Evolutionary conservation across 1,139 yeast species (phyloP), one percentile per base, ranked within the genome.

Genomic region (Suhomyces wounanorum): DNA sequence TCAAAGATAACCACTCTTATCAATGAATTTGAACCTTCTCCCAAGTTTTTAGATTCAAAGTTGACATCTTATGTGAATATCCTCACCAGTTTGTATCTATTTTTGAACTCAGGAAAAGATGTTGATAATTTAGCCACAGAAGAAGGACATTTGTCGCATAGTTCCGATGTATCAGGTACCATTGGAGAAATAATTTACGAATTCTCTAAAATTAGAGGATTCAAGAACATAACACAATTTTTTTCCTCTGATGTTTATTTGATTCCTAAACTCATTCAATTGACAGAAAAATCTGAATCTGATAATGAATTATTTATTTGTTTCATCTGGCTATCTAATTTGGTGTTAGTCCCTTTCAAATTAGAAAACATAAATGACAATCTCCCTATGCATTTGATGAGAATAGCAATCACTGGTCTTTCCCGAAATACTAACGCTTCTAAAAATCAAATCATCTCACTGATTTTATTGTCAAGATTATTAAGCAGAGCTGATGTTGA

Each of bases 311-410:
- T 75, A 10, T 89, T 82, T 58, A 65, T 85, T 3, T 64, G 84
- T 42, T 67, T 90, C n/a, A 69, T 88, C 8, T 91, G 97, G 96
- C 70, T 89, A 14, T 78, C 87, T 0, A 82, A 85, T 28, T 68
- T 90, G 17, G 79, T 84, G 0, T 68, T 88, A 35, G 83, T 85
- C 0, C 97, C 98, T 0, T 91, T 91, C 61, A 76, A 79, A 3
- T 70, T 91, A 41, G 67, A 64, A 0, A 61, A 69, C 0, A 69
- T 86, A 42, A 70, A 70, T 13, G 55, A 58, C 0, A 63, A 66
- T 5, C 55, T 82, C 11, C 69, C 76, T 1, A 48, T 56, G 0
- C 49, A 66, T 8, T 59, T 88, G 0, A 75, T 70, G 49, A 46
- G 58, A 0, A 56, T 77, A 8, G 76, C 78, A 2, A 25, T 56